These are phyloP conservation scores for Calcarisporium arbuscula DNA, from an alignment of 2,329 filamentous ascomycete genomes.

Conservation along the genomic window DNA sequence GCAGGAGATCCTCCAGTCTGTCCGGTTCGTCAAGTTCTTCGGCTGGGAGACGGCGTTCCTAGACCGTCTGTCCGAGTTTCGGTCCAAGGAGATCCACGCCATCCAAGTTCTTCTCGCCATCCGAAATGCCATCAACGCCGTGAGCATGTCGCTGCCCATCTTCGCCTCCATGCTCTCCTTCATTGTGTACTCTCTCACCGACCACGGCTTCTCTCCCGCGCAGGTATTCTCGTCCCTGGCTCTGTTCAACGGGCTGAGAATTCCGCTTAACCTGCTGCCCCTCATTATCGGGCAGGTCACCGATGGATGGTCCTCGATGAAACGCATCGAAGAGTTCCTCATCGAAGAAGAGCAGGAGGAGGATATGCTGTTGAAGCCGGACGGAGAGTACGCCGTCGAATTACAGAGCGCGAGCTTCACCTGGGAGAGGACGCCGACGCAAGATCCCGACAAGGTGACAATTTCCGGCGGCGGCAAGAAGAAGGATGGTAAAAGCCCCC, in stretches of 20 bases:
- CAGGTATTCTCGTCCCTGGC: conserved; percentile 88
- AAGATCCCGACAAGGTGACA: conserved; percentile 37
- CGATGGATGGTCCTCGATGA: conserved; percentile 79
- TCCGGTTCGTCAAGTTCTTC: conserved; percentile 94
- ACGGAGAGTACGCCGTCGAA: conserved; percentile 63
- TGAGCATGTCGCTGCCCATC: conserved; percentile 80
- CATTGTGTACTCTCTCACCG: conserved; percentile 67
- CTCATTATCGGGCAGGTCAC: conserved; percentile 83
- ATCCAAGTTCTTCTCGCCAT: conserved; percentile 80
- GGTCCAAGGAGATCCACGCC: conserved; percentile 69
- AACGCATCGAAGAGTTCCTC: conserved; percentile 83
- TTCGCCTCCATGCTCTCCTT: conserved; percentile 95
- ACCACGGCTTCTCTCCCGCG: conserved; percentile 65
- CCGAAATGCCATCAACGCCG: conserved; percentile 76
- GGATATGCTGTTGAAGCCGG: conserved; percentile 48
- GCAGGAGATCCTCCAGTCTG: conserved; percentile 84
- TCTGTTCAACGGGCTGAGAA: conserved; percentile 83
- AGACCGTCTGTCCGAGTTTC: conserved; percentile 65
- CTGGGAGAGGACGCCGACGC: conserved; percentile 67
- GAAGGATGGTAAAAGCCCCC: conserved; percentile 24
- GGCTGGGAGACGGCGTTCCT: conserved; percentile 91
- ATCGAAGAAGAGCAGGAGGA: conserved; percentile 79
- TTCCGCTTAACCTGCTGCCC: conserved; percentile 85
- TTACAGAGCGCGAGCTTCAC: conserved; percentile 73
- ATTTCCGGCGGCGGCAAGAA: conserved; percentile 35